Evolutionary conservation across 345 rosid genomes (phyloP), one percentile per base, ranked within the genome.

Genomic region (Sonneratia caseolaris): DNA sequence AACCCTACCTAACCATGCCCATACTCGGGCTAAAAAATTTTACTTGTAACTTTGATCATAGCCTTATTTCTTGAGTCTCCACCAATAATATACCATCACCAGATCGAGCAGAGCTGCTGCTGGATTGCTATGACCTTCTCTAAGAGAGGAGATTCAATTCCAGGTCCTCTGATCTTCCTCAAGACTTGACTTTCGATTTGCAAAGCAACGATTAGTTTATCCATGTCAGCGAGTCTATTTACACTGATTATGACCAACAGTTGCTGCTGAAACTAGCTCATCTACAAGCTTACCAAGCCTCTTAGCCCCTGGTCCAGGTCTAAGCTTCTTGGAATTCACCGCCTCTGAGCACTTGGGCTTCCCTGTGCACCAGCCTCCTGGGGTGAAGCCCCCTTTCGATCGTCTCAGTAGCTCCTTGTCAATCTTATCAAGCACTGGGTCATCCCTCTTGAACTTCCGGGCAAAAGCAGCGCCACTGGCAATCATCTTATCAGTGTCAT

Each of bases 351-450:
- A 95, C 68, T 77, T 75, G 18, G 91, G 90, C 57, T 82, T 78
- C 64, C 89, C 96, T 12, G 89, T 76, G 75, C 98, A 95, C 99
- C 99, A 95, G 43, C 91, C 97, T 51, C 99, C 98, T 11, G 99
- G 96, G 70, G 98, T 88, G 81, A 95, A 90, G 68, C 83, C 76
- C 12, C 81, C 89, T 2, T 68, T 85, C 43, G 59, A 75, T 74
- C 99, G 84, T n/a, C 75, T 69, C 69, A 95, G 97, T 72, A 92
- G 72, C 19, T 88, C 93, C 66, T 79, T 76, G 38, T 95, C 99
- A 6, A 95, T 92, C 81, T 49, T 77, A 70, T 95, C 90, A 51
- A 95, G 81, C 35, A 81, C 90, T 21, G 79, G 76, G 22, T 84
- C 85, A 16, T 88, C 82, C 68, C 71, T 71, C 71, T 68, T 85